phyloP scores from a whole-genome alignment of 2,329 filamentous ascomycete genomes.

The Aspergillus pseudoterreus region DNA sequence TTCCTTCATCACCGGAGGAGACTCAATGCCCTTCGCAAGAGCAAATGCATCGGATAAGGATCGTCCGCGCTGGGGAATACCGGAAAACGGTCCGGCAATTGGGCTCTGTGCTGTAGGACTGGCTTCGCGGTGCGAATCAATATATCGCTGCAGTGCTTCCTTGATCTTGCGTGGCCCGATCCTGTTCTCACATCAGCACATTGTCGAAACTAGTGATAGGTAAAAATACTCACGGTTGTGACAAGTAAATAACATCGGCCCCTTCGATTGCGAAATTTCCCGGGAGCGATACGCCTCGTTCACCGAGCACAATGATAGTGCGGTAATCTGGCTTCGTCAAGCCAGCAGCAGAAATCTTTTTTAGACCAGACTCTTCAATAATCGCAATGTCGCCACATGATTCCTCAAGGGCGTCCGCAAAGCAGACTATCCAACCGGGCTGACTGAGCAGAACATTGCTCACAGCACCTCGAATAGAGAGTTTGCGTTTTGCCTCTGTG shows the following conservation, averaged over 20 bases:
- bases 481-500: constrained; percentile 25
- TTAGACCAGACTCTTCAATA: constrained; percentile 22
- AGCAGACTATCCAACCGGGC: constrained; percentile 21
- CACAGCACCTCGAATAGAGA: constrained; percentile 24
- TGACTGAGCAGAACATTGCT: constrained; percentile 21
- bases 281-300: constrained; percentile 7
- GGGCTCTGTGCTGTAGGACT: constrained; percentile 1
- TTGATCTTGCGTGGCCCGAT: constrained; percentile 25
- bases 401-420: constrained; percentile 21
- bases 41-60: constrained; percentile 15
- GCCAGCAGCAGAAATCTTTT: constrained; percentile 7
- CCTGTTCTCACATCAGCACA: constrained; percentile 17
- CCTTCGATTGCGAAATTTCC: constrained; percentile 8
- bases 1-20: constrained; percentile 13
- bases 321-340: constrained; percentile 12
- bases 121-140: background rate
- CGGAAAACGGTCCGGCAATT: constrained; percentile 7
- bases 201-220: background rate
- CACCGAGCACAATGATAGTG: constrained; percentile 21
- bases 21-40: constrained; percentile 11
- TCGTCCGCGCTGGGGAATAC: constrained; percentile 6
- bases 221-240: constrained; percentile 23
- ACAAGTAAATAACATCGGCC: constrained; percentile 19
- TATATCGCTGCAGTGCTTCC: constrained; percentile 16
- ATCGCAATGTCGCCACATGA: constrained; percentile 25